phyloP scores from a whole-genome alignment of 1,284 basidiomycete species.

The Nidula niveotomentosa region DNA sequence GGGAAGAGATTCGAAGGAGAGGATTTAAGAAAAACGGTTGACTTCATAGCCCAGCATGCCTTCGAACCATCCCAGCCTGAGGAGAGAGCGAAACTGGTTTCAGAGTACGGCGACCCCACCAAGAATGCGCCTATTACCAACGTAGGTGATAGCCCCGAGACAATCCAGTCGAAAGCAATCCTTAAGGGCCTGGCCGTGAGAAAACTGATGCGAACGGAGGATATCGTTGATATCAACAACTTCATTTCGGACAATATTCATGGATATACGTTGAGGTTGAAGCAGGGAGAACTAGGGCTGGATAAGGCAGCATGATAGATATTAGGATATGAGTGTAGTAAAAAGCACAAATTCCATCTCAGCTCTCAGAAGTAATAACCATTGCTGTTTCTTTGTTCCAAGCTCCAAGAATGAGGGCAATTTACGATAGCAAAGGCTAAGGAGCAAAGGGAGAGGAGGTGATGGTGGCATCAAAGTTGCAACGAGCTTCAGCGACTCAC shows the following conservation, averaged over 20 bases:
- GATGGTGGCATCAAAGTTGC: too few relatives aligned
- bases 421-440: too few relatives aligned
- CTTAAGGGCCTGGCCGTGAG: constrained; percentile 11
- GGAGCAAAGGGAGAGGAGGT: too few relatives aligned
- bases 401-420: too few relatives aligned
- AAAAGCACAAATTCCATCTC: too few relatives aligned
- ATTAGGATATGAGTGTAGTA: too few relatives aligned
- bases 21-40: background rate
- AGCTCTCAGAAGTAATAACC: too few relatives aligned
- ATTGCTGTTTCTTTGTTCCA: too few relatives aligned
- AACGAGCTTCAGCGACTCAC: too few relatives aligned
- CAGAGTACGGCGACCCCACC: constrained; percentile 2
- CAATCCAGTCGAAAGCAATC: constrained; percentile 7
- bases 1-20: background rate
- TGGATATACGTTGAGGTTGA: constrained; percentile 8
- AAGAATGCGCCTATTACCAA: background rate
- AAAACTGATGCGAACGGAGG: constrained; percentile 15
- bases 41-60: constrained; percentile 9
- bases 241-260: constrained; percentile 10
- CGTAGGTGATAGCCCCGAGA: constrained; percentile 5
- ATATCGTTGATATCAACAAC: constrained; percentile 11
- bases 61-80: constrained; percentile 14
- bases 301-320: constrained; percentile 7
- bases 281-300: constrained; percentile 11
- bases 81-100: constrained; percentile 6